Evolutionary conservation across 225 moss, liverwort and hornwort genomes (phyloP), one percentile per base, ranked within the genome.

Genomic region (Marchantia paleacea): DNA sequence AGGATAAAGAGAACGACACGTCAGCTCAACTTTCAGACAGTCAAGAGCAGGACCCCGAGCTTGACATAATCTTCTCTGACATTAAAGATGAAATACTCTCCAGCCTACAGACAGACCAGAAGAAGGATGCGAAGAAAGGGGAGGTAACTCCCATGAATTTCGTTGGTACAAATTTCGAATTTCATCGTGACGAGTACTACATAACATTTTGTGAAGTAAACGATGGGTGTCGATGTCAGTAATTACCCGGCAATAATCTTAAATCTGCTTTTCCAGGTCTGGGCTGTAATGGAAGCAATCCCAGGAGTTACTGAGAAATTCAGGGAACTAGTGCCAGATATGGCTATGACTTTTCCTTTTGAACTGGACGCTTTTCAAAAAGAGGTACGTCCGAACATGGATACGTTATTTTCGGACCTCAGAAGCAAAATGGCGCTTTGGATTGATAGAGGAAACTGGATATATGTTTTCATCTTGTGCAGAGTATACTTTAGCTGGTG

Each of bases 281-380:
- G 95, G 95, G 97, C 97, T 62, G 92, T 95, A 70, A 95, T 99
- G 97, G 92, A 94, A 24, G 84, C 89, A 84, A 88, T 99, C 80
- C 91, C 89, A 47, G 91, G 90, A 77, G 89, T 94, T 73, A 78
- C 83, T 75, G 89, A 94, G 64, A 87, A 86, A 61, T 99, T 99
- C 78, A 84, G 86, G 71, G 92, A 95, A 75, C 89, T 95, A 51
- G 97, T 95, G 81, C 97, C 97, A 79, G 95, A 95, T 85, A 85
- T 99, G 87, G 97, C 97, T 77, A 90, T 94, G 83, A 82, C 82
- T 48, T 99, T 92, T 79, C 97, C 97, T 55, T 99, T 99, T 77
- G 90, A 95, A 88, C 83, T 99, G 82, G 97, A 99, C 85, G 83
- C 82, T 24, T 99, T 99, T 67, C 97, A 99, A 81, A 99, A 99